Percentiles rank a stretch among this genome's conserved stretches.
These are phyloP conservation scores for Nicotiana tomentosiformis DNA, from an alignment of 257 asterid genomes.

Conservation along the genomic window DNA sequence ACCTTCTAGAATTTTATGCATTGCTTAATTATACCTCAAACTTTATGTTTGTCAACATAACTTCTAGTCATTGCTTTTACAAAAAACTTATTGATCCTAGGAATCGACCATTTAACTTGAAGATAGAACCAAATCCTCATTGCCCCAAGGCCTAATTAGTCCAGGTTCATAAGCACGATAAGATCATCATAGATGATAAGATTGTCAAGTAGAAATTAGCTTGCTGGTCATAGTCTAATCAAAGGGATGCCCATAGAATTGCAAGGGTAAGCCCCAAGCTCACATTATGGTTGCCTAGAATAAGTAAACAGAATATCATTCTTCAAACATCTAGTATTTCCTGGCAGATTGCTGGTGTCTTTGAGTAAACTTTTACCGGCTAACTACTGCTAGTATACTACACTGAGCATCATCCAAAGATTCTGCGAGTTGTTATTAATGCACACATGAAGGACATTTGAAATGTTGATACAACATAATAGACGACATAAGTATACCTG, in stretches of 20 bases:
- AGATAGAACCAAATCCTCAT: not conserved
- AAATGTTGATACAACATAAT: not conserved
- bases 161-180: not conserved
- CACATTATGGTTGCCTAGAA: not conserved
- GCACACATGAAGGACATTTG: not conserved
- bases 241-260: not conserved
- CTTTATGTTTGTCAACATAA: not conserved
- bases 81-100: not conserved
- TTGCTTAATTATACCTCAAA: not conserved
- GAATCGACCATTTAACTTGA: not conserved
- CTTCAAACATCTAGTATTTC: not conserved
- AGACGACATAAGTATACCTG: slow-evolving; percentile 55
- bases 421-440: not conserved
- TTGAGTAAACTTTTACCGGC: not conserved
- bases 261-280: not conserved
- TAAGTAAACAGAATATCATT: not conserved
- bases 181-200: not conserved
- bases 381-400: slow-evolving; percentile 1
- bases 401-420: not conserved
- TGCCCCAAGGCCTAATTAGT: not conserved
- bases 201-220: not conserved
- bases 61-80: not conserved
- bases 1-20: not conserved
- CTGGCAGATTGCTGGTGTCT: not conserved
- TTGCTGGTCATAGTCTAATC: not conserved